These are phyloP conservation scores for Aphanomyces astaci DNA, from an alignment of 352 stramenopile genomes.

Conservation along the genomic window DNA sequence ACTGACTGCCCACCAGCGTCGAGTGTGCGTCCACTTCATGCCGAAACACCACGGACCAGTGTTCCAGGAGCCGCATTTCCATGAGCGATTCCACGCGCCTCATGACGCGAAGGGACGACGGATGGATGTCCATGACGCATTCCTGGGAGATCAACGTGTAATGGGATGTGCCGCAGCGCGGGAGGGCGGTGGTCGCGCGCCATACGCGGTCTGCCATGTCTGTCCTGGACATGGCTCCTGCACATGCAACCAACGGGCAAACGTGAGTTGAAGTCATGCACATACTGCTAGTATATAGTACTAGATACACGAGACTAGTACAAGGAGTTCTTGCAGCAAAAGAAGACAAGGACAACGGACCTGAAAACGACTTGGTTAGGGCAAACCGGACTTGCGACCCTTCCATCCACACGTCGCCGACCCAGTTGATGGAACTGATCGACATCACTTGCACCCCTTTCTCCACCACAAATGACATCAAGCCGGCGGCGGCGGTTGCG, in stretches of 20 bases:
- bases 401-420: constrained; percentile 7
- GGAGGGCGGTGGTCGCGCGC: background rate
- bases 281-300: no score
- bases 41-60: background rate
- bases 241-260: no score
- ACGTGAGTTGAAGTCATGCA: no score
- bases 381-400: background rate
- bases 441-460: background rate
- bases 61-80: constrained; percentile 18
- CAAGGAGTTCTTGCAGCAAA: background rate
- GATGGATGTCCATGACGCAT: background rate
- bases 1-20: background rate
- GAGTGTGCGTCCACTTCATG: background rate
- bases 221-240: background rate
- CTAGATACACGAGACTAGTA: no score
- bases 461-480: background rate
- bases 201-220: constrained; percentile 8
- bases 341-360: background rate
- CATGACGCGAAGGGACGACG: background rate
- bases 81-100: constrained; percentile 12
- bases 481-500: background rate
- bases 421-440: constrained; percentile 2
- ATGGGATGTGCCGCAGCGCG: background rate
- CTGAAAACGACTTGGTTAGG: constrained; percentile 3
- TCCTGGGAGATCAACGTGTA: constrained; percentile 14